A percentile compares a stretch with the other conserved stretches of the same genome.
Evolutionary conservation across 2,329 filamentous ascomycete genomes (phyloP).

Genomic region (Epichloe amarillans): DNA sequence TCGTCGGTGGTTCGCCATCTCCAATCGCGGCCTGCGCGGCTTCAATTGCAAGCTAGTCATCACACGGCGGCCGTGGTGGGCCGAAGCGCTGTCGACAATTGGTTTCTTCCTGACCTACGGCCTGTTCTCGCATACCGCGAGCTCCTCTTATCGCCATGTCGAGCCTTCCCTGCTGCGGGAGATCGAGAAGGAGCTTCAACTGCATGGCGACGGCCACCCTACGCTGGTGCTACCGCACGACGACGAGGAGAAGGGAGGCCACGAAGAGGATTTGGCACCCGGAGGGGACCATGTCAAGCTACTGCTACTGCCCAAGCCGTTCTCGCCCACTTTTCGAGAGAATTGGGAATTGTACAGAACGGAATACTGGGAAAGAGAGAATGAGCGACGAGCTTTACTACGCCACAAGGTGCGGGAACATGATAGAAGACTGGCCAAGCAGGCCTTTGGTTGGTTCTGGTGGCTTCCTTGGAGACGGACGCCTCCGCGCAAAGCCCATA

Average conservation of each 20-base stretch:
- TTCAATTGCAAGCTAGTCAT: conserved; percentile 97
- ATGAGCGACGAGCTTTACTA: conserved; percentile 68
- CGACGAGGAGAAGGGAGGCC: conserved; percentile 51
- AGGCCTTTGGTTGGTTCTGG: conserved; percentile 66
- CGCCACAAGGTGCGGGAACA: conserved; percentile 55
- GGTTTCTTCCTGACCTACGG: conserved; percentile 70
- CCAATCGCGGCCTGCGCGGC: conserved; percentile 76
- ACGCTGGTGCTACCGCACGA: conserved; percentile 29
- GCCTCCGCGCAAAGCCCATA: conserved; percentile 18
- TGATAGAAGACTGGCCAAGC: conserved; percentile 53
- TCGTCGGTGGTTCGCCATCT: conserved; percentile 73
- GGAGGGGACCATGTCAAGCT: conserved; percentile 90
- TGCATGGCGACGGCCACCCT: conserved; percentile 28
- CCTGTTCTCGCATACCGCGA: conserved; percentile 52
- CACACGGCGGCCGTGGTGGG: conserved; percentile 69
- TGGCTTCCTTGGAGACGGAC: conserved; percentile 58
- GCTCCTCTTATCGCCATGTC: conserved; percentile 63
- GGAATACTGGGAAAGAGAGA: conserved; percentile 96
- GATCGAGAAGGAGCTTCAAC: conserved; percentile 44
- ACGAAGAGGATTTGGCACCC: conserved; percentile 81
- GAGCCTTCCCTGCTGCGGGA: conserved; percentile 49
- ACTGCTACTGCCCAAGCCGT: conserved; percentile 82
- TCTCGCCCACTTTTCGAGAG: conserved; percentile 85
- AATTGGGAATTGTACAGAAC: conserved; percentile 93
- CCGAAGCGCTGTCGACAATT: conserved; percentile 58